Base-by-base conservation (phyloP, 202 grass and related monocot species). In the Alloteropsis angusta region DNA sequence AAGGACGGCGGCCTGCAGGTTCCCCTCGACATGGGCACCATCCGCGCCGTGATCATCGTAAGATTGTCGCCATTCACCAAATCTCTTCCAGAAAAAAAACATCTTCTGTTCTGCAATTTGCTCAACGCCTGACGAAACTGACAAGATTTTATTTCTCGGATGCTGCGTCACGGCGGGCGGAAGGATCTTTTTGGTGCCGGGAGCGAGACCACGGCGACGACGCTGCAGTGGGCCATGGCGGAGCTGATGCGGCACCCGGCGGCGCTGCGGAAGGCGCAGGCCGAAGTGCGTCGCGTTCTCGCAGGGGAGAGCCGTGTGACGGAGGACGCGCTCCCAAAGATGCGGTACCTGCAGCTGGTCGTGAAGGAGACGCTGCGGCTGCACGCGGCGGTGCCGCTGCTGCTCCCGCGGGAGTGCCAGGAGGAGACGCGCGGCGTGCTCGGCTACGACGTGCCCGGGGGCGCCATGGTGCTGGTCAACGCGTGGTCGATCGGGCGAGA, bases 31-130 rank as follows among this genome's bases (percentile, higher is more conserved):
- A 68, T 71, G 62, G 80, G 58, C 47, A 38, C 8, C 69, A 65
- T 90, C 26, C 68, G 75, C 25, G 32, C 75, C 9, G 71, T 91
- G 38, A 82, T 87, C 81, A 57, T 61, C 1, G 88, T 91, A 87
- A 49, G 64, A 25, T 57, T 13, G n/a, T 39, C 3, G 6, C 4
- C 25, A 45, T 41, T 15, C 9, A 4, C 22, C 35, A 36, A 36
- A 30, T 30, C 28, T 30, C 28, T 30, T 30, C 28, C 28, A 30
- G 28, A 30, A 30, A 30, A 30, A 30, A 30, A 73, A 12, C 6
- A 23, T 22, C 11, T 26, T 36, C 38, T 3, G 4, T 5, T 11
- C 6, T 21, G 61, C 63, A 17, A 18, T 48, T 25, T 11, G 25
- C 49, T 70, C 25, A 0, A 70, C 42, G 39, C 36, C 0, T 21